Evolutionary conservation across 257 asterid species (phyloP).

Genomic region (Dorcoceras hygrometricum): DNA sequence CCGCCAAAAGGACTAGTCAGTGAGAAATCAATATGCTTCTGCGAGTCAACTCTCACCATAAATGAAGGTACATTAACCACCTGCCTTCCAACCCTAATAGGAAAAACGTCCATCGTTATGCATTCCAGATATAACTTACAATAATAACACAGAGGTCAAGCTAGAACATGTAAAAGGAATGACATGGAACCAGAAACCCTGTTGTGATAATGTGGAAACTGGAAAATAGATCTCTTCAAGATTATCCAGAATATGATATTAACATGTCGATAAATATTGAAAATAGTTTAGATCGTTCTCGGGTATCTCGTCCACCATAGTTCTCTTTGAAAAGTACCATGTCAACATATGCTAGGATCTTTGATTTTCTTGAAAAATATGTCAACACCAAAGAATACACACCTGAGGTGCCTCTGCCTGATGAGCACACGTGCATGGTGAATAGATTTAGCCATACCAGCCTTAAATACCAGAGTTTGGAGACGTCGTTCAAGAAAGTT

Average conservation of each 20-base stretch:
- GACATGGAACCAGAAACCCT: neutral
- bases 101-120: neutral
- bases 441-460: conserved; percentile 50
- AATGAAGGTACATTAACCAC: conserved; percentile 47
- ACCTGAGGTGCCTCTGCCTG: conserved; percentile 55
- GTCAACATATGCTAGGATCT: too few species aligned
- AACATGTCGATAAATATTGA: neutral
- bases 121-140: neutral
- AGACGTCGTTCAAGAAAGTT: conserved; percentile 48
- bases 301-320: neutral
- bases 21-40: conserved; percentile 44
- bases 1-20: conserved; percentile 49
- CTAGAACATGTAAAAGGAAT: neutral
- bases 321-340: too few species aligned
- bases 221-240: neutral
- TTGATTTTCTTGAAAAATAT: neutral
- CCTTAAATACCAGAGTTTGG: conserved; percentile 41
- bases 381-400: neutral
- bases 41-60: conserved; percentile 46
- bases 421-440: conserved; percentile 55
- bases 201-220: neutral
- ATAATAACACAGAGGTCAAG: neutral
- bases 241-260: too few species aligned
- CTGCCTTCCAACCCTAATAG: conserved; percentile 46
- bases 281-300: neutral